phyloP scores from a whole-genome alignment of 2,329 filamentous ascomycete genomes.

The Colletotrichum magnum region DNA sequence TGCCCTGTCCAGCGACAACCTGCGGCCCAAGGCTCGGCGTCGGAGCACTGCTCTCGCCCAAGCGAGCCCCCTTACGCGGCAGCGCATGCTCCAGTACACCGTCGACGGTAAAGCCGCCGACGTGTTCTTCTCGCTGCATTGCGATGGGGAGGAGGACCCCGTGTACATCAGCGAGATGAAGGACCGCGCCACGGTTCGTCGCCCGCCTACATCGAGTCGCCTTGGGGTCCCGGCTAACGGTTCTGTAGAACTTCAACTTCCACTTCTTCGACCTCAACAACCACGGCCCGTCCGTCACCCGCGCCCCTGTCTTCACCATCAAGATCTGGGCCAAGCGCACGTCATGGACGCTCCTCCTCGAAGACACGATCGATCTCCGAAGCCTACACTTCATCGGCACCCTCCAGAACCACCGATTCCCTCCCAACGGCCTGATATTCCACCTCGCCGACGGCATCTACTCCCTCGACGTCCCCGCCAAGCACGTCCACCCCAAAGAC shows the following conservation, averaged over 20 bases:
- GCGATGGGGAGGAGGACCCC: constrained; percentile 75
- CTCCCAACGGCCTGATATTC: constrained; percentile 86
- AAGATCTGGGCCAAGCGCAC: constrained; percentile 80
- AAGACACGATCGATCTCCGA: constrained; percentile 79
- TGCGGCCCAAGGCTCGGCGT: constrained; percentile 57
- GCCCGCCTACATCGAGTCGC: too few relatives aligned
- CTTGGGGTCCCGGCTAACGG: constrained; percentile 5
- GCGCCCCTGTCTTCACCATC: constrained; percentile 75
- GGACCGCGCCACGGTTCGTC: constrained; percentile 77
- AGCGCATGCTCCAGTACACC: constrained; percentile 82
- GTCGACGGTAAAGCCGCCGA: constrained; percentile 83
- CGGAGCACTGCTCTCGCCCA: constrained; percentile 66
- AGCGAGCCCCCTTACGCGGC: constrained; percentile 66
- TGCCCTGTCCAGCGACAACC: constrained; percentile 68
- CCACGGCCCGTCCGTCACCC: constrained; percentile 74
- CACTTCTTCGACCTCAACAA: constrained; percentile 83
- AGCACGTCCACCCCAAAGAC: constrained; percentile 65
- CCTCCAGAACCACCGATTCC: constrained; percentile 79
- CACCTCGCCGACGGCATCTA: constrained; percentile 91
- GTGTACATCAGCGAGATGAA: constrained; percentile 92
- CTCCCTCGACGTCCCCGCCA: constrained; percentile 77
- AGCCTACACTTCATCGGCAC: constrained; percentile 84
- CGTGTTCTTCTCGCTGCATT: constrained; percentile 89
- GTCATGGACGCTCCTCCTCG: constrained; percentile 76
- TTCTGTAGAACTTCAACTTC: constrained; percentile 84